Evolutionary conservation across 805 yeast species (phyloP).

Genomic region (Clavispora fructus): DNA sequence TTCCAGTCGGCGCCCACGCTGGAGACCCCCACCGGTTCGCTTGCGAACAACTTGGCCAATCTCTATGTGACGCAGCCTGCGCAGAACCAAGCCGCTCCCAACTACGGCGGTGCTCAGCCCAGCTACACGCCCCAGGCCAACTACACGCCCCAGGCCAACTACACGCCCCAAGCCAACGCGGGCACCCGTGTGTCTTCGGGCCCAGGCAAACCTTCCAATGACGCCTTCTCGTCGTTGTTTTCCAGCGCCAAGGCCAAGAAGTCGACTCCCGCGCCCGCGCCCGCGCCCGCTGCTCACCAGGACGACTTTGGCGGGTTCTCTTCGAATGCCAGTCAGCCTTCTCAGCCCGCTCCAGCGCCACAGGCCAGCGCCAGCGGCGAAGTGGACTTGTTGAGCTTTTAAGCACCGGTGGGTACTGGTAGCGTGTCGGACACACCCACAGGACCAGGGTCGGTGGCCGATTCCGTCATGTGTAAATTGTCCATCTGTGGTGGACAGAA

Average conservation of each 20-base stretch:
- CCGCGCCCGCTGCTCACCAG: conserved; percentile 5
- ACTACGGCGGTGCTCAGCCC: conserved; percentile 2
- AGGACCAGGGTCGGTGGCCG: no score
- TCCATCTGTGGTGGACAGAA: no score
- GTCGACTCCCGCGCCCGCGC: conserved; percentile 1
- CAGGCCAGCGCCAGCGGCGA: conserved; percentile 26
- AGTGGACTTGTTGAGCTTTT: conserved; percentile 46
- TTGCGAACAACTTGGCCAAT: conserved; percentile 16
- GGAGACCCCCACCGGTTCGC: conserved; percentile 13
- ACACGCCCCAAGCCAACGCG: conserved; percentile 5
- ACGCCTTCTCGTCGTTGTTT: conserved; percentile 70
- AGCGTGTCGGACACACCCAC: no score
- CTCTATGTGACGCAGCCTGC: conserved; percentile 21
- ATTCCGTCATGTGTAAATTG: no score
- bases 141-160: conserved; percentile 13
- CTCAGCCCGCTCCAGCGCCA: conserved; percentile 6
- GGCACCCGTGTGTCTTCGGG: conserved; percentile 27
- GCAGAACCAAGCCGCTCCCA: not conserved
- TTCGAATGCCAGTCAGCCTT: conserved; percentile 13
- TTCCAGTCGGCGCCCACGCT: conserved; percentile 64
- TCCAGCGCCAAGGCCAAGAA: conserved; percentile 54
- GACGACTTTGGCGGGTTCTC: conserved; percentile 31
- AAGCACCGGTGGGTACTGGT: conserved; percentile 1
- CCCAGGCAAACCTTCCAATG: conserved; percentile 42
- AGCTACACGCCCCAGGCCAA: conserved; percentile 11